Conservation (phyloP, 306 rosid species). For the Canavalia gladiata region DNA sequence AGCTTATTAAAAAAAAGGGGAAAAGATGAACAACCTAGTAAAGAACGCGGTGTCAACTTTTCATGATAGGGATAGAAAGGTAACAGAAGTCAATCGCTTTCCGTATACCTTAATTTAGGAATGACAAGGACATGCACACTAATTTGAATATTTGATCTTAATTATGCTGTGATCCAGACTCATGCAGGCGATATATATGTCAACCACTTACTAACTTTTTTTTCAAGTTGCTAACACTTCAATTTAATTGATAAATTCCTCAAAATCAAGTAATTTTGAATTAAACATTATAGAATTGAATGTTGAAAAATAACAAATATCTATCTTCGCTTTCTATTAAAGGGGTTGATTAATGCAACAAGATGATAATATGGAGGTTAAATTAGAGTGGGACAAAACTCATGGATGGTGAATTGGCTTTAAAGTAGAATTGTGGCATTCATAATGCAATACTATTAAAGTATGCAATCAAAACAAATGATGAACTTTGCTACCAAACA, state of each 20-base stretch:
- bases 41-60: neutral
- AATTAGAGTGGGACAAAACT: neutral
- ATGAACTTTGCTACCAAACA: constrained; percentile 48
- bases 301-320: neutral
- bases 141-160: neutral
- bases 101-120: neutral
- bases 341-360: constrained; percentile 23
- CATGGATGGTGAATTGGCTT: neutral
- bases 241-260: neutral
- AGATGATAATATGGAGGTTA: neutral
- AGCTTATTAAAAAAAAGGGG: too few species aligned
- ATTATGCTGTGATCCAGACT: neutral
- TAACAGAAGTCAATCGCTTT: neutral
- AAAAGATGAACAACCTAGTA: neutral
- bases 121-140: neutral
- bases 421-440: neutral
- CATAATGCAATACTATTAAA: neutral
- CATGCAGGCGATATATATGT: neutral
- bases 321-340: neutral
- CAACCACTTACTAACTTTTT: neutral
- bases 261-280: neutral
- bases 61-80: neutral
- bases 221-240: neutral
- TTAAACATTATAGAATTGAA: neutral
- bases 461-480: constrained; percentile 33